Percentiles rank a stretch among this genome's conserved stretches.
Evolutionary conservation across 2,329 filamentous ascomycete species (phyloP).

Genomic region (Colletotrichum cordylinicola): DNA sequence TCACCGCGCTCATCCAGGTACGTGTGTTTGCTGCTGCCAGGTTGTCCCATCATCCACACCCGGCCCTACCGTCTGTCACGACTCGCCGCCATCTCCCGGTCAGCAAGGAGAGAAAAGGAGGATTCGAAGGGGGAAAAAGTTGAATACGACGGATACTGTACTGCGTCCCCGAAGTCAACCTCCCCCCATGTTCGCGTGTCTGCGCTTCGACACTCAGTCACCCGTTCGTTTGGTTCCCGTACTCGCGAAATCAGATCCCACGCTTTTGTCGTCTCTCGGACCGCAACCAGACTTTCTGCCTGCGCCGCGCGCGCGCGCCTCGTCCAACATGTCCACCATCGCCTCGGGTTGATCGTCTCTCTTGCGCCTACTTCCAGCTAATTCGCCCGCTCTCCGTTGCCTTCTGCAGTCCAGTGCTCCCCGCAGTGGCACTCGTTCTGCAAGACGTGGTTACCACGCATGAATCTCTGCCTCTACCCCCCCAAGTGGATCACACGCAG

Average conservation of each 20-base stretch:
- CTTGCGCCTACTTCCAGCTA: background rate
- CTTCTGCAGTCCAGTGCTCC: background rate
- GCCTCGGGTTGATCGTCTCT: background rate
- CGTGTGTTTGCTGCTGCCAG: background rate
- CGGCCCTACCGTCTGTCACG: background rate
- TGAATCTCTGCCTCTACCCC: constrained; percentile 19
- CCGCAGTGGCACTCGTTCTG: constrained; percentile 9
- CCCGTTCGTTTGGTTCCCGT: constrained; percentile 1
- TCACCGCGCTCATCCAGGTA: background rate
- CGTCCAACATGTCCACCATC: background rate
- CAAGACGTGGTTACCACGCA: constrained; percentile 17
- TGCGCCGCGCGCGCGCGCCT: background rate
- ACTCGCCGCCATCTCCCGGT: constrained; percentile 1
- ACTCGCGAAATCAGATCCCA: background rate
- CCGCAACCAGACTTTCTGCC: constrained; percentile 1
- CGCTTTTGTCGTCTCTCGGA: background rate
- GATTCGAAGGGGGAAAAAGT: background rate
- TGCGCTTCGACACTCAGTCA: constrained; percentile 2
- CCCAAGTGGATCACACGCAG: constrained; percentile 21
- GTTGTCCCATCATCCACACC: background rate
- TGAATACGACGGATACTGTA: constrained; percentile 2
- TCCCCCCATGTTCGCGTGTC: constrained; percentile 14
- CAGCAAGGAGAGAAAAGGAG: background rate
- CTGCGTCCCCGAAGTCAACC: constrained; percentile 11
- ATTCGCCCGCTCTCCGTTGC: background rate